Conservation (phyloP, 2,329 filamentous ascomycete genomes). For the Arthrobotrys entomopaga region DNA sequence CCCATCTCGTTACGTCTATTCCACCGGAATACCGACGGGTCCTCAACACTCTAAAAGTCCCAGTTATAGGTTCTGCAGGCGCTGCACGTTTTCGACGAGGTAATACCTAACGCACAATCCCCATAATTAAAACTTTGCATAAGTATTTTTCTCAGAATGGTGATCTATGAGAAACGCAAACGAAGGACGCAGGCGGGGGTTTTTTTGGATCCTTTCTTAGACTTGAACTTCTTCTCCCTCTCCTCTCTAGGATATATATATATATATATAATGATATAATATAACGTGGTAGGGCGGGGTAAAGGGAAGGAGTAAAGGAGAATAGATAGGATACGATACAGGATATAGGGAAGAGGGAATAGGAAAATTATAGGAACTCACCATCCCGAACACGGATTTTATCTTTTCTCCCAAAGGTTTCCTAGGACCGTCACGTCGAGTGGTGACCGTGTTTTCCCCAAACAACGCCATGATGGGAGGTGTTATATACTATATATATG, state of each 20-base stretch:
- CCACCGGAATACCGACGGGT: slow-evolving; percentile 6
- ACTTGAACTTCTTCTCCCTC: not conserved
- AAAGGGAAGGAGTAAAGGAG: not conserved
- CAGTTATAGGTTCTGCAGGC: slow-evolving; percentile 9
- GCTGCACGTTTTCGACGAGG: slow-evolving; percentile 28
- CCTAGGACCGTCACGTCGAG: slow-evolving; percentile 1
- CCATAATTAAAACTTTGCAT: slow-evolving; percentile 7
- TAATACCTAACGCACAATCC: slow-evolving; percentile 22
- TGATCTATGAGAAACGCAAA: not conserved
- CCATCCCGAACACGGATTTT: slow-evolving; percentile 28
- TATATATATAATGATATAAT: too few relatives aligned
- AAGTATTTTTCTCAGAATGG: slow-evolving; percentile 14
- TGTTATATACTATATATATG: slow-evolving; percentile 22
- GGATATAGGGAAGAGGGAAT: not conserved
- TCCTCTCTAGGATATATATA: slow-evolving; percentile 6
- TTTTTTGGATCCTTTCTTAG: slow-evolving; percentile 42
- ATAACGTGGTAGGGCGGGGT: too few relatives aligned
- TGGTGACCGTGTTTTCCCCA: not conserved
- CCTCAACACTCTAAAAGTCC: slow-evolving; percentile 33
- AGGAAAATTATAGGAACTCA: slow-evolving; percentile 17
- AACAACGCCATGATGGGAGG: slow-evolving; percentile 27
- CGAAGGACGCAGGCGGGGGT: not conserved
- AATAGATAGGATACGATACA: too few relatives aligned
- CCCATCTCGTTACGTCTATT: too few relatives aligned
- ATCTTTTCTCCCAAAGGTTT: slow-evolving; percentile 28